These are phyloP conservation scores for California macrophylla DNA, from an alignment of 441 rosid genomes.

Conservation along the genomic window DNA sequence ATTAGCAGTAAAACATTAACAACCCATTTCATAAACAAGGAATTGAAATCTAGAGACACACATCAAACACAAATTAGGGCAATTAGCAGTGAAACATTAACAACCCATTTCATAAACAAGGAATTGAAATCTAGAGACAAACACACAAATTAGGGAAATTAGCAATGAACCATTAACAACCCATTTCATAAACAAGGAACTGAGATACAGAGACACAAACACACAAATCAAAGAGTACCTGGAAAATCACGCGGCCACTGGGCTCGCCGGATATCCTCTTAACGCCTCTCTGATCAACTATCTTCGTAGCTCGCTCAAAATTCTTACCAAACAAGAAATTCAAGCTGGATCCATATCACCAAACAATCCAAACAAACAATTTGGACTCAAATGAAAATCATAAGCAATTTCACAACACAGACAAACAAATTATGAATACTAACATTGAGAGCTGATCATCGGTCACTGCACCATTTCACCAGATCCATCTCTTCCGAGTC, in stretches of 20 bases:
- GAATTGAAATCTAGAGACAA: not conserved
- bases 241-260: constrained; percentile 64
- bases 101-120: not conserved
- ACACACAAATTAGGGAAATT: not conserved
- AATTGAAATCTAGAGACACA: no score
- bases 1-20: no score
- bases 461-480: constrained; percentile 27
- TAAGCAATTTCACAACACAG: not conserved
- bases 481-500: not conserved
- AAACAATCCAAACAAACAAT: not conserved
- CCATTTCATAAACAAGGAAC: not conserved
- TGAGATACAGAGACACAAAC: not conserved
- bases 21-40: no score
- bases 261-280: constrained; percentile 65
- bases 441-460: constrained; percentile 50
- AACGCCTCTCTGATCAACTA: constrained; percentile 62
- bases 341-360: constrained; percentile 33
- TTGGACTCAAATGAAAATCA: not conserved
- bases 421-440: constrained; percentile 15
- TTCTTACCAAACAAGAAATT: constrained; percentile 77
- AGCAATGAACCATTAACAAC: not conserved
- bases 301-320: constrained; percentile 63
- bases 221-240: constrained; percentile 30
- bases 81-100: not conserved
- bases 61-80: not conserved